Percentiles rank a stretch among this genome's conserved stretches.
Conservation (phyloP, 2,329 filamentous ascomycete species). For the Microcyclosporella mali region DNA sequence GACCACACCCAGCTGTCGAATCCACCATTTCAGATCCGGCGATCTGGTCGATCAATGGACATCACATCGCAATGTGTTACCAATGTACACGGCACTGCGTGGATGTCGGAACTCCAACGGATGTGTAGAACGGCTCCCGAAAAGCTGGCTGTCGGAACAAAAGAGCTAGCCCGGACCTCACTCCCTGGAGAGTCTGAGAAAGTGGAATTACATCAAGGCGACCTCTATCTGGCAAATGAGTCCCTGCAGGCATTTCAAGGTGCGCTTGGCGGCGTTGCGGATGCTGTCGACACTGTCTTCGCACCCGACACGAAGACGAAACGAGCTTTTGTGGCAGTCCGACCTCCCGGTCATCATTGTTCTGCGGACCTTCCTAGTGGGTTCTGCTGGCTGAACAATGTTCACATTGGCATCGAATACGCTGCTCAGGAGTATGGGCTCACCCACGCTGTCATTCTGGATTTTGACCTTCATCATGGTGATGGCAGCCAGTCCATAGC, state of each 20-base stretch:
- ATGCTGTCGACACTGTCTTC: slow-evolving; percentile 85
- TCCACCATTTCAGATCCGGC: slow-evolving; percentile 73
- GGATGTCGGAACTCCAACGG: slow-evolving; percentile 84
- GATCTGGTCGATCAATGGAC: slow-evolving; percentile 65
- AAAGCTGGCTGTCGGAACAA: slow-evolving; percentile 69
- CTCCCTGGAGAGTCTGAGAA: slow-evolving; percentile 40
- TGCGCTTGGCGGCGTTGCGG: slow-evolving; percentile 84
- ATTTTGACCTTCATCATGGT: slow-evolving; percentile 87
- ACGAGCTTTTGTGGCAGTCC: slow-evolving; percentile 81
- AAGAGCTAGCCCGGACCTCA: slow-evolving; percentile 61
- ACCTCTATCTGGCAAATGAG: slow-evolving; percentile 83
- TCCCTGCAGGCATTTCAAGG: slow-evolving; percentile 85
- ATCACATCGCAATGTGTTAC: slow-evolving; percentile 73
- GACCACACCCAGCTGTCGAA: slow-evolving; percentile 49
- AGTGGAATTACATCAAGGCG: slow-evolving; percentile 71
- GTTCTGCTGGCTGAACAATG: slow-evolving; percentile 98
- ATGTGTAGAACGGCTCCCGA: slow-evolving; percentile 79
- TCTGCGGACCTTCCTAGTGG: slow-evolving; percentile 83
- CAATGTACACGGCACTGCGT: slow-evolving; percentile 81
- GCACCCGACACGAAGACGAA: slow-evolving; percentile 35
- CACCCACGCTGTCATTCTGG: slow-evolving; percentile 88
- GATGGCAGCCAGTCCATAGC: slow-evolving; percentile 94
- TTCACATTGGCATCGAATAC: slow-evolving; percentile 93
- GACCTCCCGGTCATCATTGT: slow-evolving; percentile 93
- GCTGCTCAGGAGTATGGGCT: slow-evolving; percentile 75